Evolutionary conservation across 2,329 filamentous ascomycete genomes (phyloP).

Genomic region (Colletotrichum magnum): DNA sequence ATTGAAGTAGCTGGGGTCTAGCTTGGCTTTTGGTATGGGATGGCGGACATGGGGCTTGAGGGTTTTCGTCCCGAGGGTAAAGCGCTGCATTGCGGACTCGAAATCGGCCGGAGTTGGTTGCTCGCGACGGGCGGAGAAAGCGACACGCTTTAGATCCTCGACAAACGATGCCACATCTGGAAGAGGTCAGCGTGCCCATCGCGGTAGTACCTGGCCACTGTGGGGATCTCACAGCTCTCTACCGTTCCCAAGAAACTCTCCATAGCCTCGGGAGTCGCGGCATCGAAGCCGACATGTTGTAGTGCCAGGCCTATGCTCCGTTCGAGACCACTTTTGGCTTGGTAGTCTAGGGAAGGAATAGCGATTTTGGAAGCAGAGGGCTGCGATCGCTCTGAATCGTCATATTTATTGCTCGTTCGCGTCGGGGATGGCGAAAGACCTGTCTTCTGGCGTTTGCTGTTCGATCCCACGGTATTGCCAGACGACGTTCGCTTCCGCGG

Average conservation of each 20-base stretch:
- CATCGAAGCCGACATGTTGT: conserved; percentile 71
- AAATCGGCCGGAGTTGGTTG: conserved; percentile 71
- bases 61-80: conserved; percentile 65
- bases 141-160: conserved; percentile 62
- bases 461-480: conserved; percentile 10
- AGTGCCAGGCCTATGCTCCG: conserved; percentile 70
- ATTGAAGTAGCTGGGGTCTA: conserved; percentile 56
- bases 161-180: conserved; percentile 66
- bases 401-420: background rate
- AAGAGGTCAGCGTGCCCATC: conserved; percentile 42
- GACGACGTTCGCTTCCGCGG: conserved; percentile 26
- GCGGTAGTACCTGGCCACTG: conserved; percentile 24
- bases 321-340: conserved; percentile 61
- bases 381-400: conserved; percentile 1
- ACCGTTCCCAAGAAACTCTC: conserved; percentile 70
- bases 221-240: conserved; percentile 67
- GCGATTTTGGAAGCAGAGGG: conserved; percentile 25
- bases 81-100: conserved; percentile 64
- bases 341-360: conserved; percentile 48
- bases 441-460: conserved; percentile 30
- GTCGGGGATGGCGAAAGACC: background rate
- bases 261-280: conserved; percentile 68
- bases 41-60: conserved; percentile 71
- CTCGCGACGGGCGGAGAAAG: conserved; percentile 65
- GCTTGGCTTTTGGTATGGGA: conserved; percentile 59